A percentile compares a stretch with the other conserved stretches of the same genome.
These are phyloP conservation scores for Microbotryum lychnidis-dioicae DNA, from an alignment of 1,284 basidiomycete genomes.

Conservation along the genomic window DNA sequence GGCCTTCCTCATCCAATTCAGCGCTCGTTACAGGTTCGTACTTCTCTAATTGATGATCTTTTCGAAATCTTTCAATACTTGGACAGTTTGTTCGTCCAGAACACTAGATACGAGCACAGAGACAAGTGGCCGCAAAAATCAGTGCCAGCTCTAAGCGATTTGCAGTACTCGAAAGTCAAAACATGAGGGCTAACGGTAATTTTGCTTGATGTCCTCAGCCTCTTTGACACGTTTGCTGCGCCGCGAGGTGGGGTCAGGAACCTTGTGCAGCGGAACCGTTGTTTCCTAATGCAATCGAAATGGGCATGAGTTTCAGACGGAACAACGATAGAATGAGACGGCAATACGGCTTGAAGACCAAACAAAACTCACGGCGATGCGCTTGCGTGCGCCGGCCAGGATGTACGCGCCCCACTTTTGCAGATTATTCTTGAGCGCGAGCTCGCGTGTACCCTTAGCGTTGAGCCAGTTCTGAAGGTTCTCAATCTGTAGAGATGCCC, in stretches of 20 bases:
- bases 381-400: slow-evolving; percentile 50
- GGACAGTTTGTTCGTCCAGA: slow-evolving; percentile 1
- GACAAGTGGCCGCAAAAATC: neutral
- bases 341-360: neutral
- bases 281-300: neutral
- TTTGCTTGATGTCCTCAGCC: neutral
- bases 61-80: neutral
- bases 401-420: slow-evolving; percentile 80
- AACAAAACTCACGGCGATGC: slow-evolving; percentile 12
- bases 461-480: slow-evolving; percentile 83
- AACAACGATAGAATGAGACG: neutral
- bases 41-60: too few relatives aligned
- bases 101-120: neutral
- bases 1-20: too few relatives aligned
- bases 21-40: too few relatives aligned
- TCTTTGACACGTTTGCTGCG: neutral
- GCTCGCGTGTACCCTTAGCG: slow-evolving; percentile 77
- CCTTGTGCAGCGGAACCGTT: neutral
- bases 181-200: neutral
- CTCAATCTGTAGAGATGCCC: slow-evolving; percentile 56
- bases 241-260: neutral
- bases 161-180: neutral
- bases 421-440: slow-evolving; percentile 67
- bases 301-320: neutral
- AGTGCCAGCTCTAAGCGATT: neutral